Evolutionary conservation across 1,284 basidiomycete genomes (phyloP).

Genomic region (Stereum hirsutum): DNA sequence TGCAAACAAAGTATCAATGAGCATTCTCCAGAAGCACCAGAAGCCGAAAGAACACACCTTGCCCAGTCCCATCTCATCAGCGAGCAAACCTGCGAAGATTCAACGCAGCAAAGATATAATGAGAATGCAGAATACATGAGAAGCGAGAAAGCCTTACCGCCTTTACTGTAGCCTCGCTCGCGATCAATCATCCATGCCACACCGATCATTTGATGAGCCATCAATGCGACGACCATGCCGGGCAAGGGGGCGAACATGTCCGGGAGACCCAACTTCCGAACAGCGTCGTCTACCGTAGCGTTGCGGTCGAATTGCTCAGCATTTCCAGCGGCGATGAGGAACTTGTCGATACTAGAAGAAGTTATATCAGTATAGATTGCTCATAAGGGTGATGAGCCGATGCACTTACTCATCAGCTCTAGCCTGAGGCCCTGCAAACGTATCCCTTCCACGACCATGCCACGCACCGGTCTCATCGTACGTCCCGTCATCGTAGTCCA

Average conservation of each 20-base stretch:
- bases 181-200: conserved; percentile 60
- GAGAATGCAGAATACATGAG: too few species aligned
- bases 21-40: background rate
- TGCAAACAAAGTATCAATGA: background rate
- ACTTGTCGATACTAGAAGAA: conserved; percentile 37
- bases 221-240: conserved; percentile 45
- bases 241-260: conserved; percentile 31
- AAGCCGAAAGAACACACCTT: conserved; percentile 24
- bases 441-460: conserved; percentile 34
- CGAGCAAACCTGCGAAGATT: too few species aligned
- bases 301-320: conserved; percentile 46
- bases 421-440: conserved; percentile 34
- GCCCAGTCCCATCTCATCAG: conserved; percentile 69
- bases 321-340: conserved; percentile 45
- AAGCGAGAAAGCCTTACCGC: too few species aligned
- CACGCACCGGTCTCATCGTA: conserved; percentile 34
- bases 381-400: background rate
- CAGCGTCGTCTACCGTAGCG: conserved; percentile 39
- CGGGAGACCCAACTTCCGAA: conserved; percentile 32
- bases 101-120: too few species aligned
- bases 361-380: background rate
- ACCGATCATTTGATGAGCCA: conserved; percentile 60
- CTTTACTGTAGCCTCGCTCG: conserved; percentile 33
- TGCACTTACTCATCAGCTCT: conserved; percentile 37
- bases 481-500: conserved; percentile 16